These are phyloP conservation scores for Spinellus fusiger DNA, from an alignment of 192 early-diverging fungal species.

Conservation along the genomic window DNA sequence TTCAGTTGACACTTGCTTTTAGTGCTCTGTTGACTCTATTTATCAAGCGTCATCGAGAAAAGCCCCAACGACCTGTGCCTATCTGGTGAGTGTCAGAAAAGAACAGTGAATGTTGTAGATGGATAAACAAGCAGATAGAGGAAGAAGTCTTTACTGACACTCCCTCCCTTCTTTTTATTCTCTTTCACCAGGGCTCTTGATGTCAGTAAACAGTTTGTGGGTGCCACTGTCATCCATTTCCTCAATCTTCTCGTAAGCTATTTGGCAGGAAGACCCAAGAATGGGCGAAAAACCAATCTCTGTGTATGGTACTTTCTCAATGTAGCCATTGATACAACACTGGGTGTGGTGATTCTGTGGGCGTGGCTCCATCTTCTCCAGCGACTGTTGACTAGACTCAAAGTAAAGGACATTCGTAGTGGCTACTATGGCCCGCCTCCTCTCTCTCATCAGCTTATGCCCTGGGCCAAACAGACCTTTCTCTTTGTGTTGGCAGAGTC, in stretches of 20 bases:
- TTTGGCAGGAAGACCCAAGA: slow-evolving; percentile 45
- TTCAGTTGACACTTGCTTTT: slow-evolving; percentile 60
- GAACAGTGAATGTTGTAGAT: background rate
- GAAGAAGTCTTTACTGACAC: background rate
- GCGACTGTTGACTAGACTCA: slow-evolving; percentile 21
- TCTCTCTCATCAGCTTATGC: slow-evolving; percentile 26
- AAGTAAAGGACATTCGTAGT: slow-evolving; percentile 48
- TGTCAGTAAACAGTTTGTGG: slow-evolving; percentile 70
- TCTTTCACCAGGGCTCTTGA: slow-evolving; percentile 51
- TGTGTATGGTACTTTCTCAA: slow-evolving; percentile 75
- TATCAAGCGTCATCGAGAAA: slow-evolving; percentile 63
- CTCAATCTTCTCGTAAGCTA: slow-evolving; percentile 61
- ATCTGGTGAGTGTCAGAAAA: slow-evolving; percentile 45
- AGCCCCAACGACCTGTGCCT: slow-evolving; percentile 54
- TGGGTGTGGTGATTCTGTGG: slow-evolving; percentile 68
- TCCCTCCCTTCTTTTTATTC: background rate
- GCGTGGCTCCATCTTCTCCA: slow-evolving; percentile 49
- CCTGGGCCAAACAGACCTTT: slow-evolving; percentile 58
- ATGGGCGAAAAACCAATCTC: slow-evolving; percentile 50
- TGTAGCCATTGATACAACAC: slow-evolving; percentile 68
- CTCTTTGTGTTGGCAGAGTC: slow-evolving; percentile 59
- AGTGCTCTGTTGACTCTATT: slow-evolving; percentile 65
- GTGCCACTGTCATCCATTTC: slow-evolving; percentile 61
- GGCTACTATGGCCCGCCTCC: slow-evolving; percentile 74
- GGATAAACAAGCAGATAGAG: background rate